Conservation (phyloP, 352 stramenopile species). For the Pythium dissotocum region DNA sequence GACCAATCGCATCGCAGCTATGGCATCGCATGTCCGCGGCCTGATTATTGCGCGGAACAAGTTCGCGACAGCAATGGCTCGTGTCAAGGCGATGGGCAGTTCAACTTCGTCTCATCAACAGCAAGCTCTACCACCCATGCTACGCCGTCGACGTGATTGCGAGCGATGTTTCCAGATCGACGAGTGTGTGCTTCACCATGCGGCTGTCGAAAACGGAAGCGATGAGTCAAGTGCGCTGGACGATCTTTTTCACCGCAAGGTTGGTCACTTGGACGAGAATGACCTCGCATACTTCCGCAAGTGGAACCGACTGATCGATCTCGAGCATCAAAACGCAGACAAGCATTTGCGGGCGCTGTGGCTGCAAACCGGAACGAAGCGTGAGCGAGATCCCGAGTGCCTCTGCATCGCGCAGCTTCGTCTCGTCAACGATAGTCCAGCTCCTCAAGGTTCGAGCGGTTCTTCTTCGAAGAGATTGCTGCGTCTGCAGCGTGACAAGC, state of each 20-base stretch:
- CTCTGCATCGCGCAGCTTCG: slow-evolving; percentile 59
- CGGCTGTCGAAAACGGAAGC: slow-evolving; percentile 72
- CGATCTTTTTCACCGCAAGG: slow-evolving; percentile 63
- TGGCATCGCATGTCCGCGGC: slow-evolving; percentile 56
- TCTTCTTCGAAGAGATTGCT: slow-evolving; percentile 44
- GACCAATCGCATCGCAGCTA: slow-evolving; percentile 61
- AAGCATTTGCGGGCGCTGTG: slow-evolving; percentile 70
- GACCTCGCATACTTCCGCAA: slow-evolving; percentile 73
- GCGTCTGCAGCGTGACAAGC: slow-evolving; percentile 51
- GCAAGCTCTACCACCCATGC: slow-evolving; percentile 63
- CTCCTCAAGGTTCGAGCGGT: slow-evolving; percentile 15
- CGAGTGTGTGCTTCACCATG: slow-evolving; percentile 87
- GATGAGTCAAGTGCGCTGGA: slow-evolving; percentile 63
- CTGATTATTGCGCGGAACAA: slow-evolving; percentile 74
- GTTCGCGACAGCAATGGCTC: slow-evolving; percentile 60
- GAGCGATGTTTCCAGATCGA: slow-evolving; percentile 79
- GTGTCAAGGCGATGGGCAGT: slow-evolving; percentile 56
- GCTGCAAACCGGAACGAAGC: slow-evolving; percentile 60
- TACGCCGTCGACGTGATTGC: slow-evolving; percentile 67
- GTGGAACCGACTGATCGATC: slow-evolving; percentile 72
- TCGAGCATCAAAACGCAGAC: slow-evolving; percentile 74
- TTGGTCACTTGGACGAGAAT: slow-evolving; percentile 47
- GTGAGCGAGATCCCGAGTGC: slow-evolving; percentile 52
- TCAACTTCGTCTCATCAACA: slow-evolving; percentile 44
- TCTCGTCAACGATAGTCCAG: slow-evolving; percentile 47